phyloP scores from a whole-genome alignment of 306 rosid species.

The Pterocarpus santalinus region DNA sequence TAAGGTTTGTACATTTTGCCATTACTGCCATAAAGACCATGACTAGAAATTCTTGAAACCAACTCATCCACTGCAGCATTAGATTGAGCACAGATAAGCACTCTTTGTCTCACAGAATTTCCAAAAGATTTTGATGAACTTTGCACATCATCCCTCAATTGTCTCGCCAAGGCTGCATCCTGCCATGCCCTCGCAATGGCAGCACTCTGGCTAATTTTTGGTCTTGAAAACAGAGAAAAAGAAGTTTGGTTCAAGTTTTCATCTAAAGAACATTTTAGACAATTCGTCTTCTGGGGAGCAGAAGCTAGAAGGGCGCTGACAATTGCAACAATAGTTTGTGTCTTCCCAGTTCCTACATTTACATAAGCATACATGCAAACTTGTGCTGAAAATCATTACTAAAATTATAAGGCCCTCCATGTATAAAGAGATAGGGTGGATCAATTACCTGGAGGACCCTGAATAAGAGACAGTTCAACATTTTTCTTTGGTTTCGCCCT shows the following conservation, averaged over 20 bases:
- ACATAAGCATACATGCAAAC: slow-evolving; percentile 46
- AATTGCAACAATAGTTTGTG: slow-evolving; percentile 90
- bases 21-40: slow-evolving; percentile 78
- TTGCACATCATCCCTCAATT: slow-evolving; percentile 66
- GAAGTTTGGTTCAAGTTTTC: slow-evolving; percentile 56
- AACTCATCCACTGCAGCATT: slow-evolving; percentile 99
- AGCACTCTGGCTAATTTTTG: slow-evolving; percentile 65
- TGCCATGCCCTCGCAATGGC: slow-evolving; percentile 98
- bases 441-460: slow-evolving; percentile 97
- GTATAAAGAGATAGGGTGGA: slow-evolving; percentile 40
- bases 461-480: slow-evolving; percentile 84
- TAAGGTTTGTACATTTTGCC: slow-evolving; percentile 91
- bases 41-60: slow-evolving; percentile 87
- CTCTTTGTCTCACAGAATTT: slow-evolving; percentile 67
- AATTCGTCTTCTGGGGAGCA: slow-evolving; percentile 55
- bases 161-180: slow-evolving; percentile 95
- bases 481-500: slow-evolving; percentile 57
- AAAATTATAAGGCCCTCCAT: slow-evolving; percentile 37
- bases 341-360: slow-evolving; percentile 94
- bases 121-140: slow-evolving; percentile 60
- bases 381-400: slow-evolving; percentile 21
- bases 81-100: slow-evolving; percentile 97
- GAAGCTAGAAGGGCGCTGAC: slow-evolving; percentile 88
- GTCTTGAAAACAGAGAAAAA: slow-evolving; percentile 52
- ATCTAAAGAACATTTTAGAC: slow-evolving; percentile 43